phyloP scores from a whole-genome alignment of 495 filamentous ascomycete genomes.

The Extremus antarcticus region DNA sequence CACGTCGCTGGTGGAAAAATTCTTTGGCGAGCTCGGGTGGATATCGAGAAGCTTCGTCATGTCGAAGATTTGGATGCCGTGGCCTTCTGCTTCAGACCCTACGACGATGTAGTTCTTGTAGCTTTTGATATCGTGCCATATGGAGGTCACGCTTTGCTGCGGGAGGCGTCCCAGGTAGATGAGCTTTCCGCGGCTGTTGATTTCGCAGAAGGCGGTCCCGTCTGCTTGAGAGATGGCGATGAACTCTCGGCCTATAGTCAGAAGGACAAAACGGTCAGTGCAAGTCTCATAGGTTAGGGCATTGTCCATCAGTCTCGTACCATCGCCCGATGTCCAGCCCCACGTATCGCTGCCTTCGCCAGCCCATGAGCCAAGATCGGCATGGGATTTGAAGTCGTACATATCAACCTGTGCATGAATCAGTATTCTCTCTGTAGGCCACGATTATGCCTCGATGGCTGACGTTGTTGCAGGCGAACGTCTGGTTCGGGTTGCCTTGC shows the following conservation, averaged over 20 bases:
- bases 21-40: conserved; percentile 2
- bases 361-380: background rate
- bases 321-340: background rate
- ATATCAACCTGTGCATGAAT: conserved; percentile 3
- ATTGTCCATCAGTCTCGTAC: no score
- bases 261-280: no score
- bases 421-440: background rate
- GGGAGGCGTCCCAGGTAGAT: conserved; percentile 30
- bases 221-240: conserved; percentile 12
- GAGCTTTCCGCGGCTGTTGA: conserved; percentile 8
- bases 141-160: conserved; percentile 30
- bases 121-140: conserved; percentile 43
- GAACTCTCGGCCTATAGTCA: conserved; percentile 19
- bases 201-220: conserved; percentile 14
- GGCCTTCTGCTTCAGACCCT: conserved; percentile 39
- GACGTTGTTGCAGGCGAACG: conserved; percentile 5
- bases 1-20: conserved; percentile 7
- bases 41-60: conserved; percentile 28
- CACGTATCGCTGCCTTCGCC: conserved; percentile 1
- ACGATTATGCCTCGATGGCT: background rate
- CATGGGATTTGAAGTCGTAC: conserved; percentile 7
- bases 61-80: conserved; percentile 45
- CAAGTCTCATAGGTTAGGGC: no score
- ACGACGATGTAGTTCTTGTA: conserved; percentile 41
- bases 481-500: conserved; percentile 2